Evolutionary conservation across 1,139 yeast genomes (phyloP).

Genomic region (Lodderomyces beijingensis): DNA sequence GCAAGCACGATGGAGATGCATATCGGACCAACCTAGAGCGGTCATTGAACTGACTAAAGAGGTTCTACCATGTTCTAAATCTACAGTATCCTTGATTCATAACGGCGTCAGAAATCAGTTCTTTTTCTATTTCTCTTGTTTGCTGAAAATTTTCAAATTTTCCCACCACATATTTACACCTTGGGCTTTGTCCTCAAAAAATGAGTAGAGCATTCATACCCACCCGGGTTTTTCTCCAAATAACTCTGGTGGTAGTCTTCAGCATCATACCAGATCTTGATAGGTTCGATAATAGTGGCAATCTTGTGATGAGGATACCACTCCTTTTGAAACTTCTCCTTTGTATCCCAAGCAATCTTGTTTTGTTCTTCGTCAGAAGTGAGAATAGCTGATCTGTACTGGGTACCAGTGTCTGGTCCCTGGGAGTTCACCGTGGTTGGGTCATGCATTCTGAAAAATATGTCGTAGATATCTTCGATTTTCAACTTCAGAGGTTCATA

Average conservation of each 20-base stretch:
- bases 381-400: constrained; percentile 77
- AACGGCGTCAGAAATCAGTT: too few relatives aligned
- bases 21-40: too few relatives aligned
- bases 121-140: too few relatives aligned
- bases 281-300: constrained; percentile 66
- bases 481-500: constrained; percentile 66
- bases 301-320: constrained; percentile 43
- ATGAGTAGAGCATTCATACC: constrained; percentile 89
- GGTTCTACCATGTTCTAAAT: too few relatives aligned
- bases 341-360: constrained; percentile 24
- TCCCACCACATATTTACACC: too few relatives aligned
- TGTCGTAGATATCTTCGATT: constrained; percentile 64
- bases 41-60: too few relatives aligned
- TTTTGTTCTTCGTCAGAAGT: constrained; percentile 47
- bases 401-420: constrained; percentile 82
- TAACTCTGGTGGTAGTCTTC: constrained; percentile 91
- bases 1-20: too few relatives aligned
- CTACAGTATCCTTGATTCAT: too few relatives aligned
- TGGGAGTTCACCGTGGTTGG: constrained; percentile 55
- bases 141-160: too few relatives aligned
- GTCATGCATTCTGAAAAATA: constrained; percentile 90
- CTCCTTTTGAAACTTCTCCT: constrained; percentile 29
- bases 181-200: constrained; percentile 48
- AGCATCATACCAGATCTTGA: constrained; percentile 78
- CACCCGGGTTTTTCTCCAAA: constrained; percentile 71